Evolutionary conservation across 2,329 filamentous ascomycete species (phyloP), one percentile per base, ranked within the genome.

Genomic region (Huntiella decipiens): DNA sequence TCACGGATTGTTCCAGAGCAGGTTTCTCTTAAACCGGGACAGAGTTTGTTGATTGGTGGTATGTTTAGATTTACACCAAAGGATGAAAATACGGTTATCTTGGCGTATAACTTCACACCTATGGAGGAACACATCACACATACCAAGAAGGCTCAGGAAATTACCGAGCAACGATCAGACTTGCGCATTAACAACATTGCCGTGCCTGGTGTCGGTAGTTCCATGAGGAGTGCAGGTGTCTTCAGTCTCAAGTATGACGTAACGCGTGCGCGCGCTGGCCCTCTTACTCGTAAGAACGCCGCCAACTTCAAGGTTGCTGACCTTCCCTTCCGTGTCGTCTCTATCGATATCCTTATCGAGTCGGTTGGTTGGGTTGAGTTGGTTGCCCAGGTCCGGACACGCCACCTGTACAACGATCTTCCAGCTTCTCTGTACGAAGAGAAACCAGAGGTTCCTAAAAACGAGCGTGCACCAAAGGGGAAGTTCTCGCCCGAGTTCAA

Each of bases 361-460:
- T 86, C 91, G 2, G 79, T 86, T 19, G 91, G 91, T 5, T 98
- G 92, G 82, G 71, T 98, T 2, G 91, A 98, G 61, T 61, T 98
- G 36, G 78, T 77, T 1, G 79, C 79, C 3, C 88, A 98, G 61
- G 74, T 92, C 7, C 74, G 88, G 43, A 73, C 68, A 12, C 71
- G 61, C 56, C 64, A 69, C 48, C 60, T 68, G 46, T 63, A 61
- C 42, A 48, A 44, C 19, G 37, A 45, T 38, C 50, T 45, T 22
- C 55, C 50, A 50, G 12, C 48, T 39, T 43, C 53, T 44, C 40
- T 58, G 55, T 50, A 51, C 41, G 51, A 51, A 31, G 42, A 46
- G 17, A 31, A 19, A 28, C 47, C 6, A 48, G 50, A 33, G 10
- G 43, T 22, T 13, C 11, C n/a, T 41, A 8, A 43, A 38, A 46